phyloP scores from a whole-genome alignment of 371 early-diverging fungal species.

The Dichotomocladium elegans region DNA sequence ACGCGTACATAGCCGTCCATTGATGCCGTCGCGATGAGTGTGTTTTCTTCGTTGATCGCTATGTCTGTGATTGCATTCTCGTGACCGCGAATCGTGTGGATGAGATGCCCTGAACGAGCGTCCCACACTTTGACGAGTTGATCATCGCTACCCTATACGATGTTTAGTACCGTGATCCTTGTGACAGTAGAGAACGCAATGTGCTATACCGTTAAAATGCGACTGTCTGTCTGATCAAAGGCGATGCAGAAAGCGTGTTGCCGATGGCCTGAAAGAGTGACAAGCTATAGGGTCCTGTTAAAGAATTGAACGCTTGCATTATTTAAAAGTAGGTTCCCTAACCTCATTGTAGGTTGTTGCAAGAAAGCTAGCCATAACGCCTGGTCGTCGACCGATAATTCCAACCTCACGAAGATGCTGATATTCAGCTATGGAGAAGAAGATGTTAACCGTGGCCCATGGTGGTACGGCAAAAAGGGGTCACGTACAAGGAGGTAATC shows the following conservation, averaged over 20 bases:
- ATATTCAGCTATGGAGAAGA: constrained; percentile 22
- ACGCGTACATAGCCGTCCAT: constrained; percentile 77
- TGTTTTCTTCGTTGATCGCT: constrained; percentile 77
- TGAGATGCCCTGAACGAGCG: constrained; percentile 73
- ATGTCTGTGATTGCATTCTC: constrained; percentile 77
- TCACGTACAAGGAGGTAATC: neutral
- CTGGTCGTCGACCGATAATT: constrained; percentile 12
- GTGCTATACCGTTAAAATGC: constrained; percentile 63
- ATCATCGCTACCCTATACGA: constrained; percentile 72
- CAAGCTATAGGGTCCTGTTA: constrained; percentile 52
- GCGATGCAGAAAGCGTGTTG: constrained; percentile 69
- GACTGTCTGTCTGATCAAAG: constrained; percentile 71
- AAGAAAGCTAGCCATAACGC: constrained; percentile 20
- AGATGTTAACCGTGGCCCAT: no score
- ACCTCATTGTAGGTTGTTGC: constrained; percentile 37
- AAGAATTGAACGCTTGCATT: constrained; percentile 12
- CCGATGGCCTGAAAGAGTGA: constrained; percentile 73
- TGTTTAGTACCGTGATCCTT: no score
- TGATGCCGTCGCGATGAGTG: constrained; percentile 81
- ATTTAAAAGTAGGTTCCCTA: neutral
- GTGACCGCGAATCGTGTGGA: constrained; percentile 83
- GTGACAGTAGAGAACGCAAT: no score
- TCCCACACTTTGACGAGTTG: constrained; percentile 87
- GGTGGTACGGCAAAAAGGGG: neutral
- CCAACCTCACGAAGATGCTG: constrained; percentile 32